Conservation (phyloP, 2,329 filamentous ascomycete species). For the Clathrospora elynae region DNA sequence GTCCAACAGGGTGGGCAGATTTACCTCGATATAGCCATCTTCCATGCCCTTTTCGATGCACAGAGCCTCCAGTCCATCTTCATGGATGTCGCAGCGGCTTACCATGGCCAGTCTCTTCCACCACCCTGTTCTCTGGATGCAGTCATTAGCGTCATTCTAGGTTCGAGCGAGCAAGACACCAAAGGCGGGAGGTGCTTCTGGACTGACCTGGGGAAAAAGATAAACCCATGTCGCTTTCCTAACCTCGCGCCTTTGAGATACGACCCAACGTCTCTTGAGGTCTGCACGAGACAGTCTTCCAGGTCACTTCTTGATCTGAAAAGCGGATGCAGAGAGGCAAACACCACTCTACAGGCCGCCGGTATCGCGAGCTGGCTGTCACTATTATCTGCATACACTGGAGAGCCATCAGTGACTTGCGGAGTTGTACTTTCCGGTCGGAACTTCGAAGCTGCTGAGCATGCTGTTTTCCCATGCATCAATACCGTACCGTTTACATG, state of each 20-base stretch:
- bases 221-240: constrained; percentile 74
- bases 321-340: constrained; percentile 58
- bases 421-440: constrained; percentile 81
- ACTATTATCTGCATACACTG: constrained; percentile 75
- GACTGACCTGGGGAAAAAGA: constrained; percentile 59
- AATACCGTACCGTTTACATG: constrained; percentile 76
- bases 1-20: constrained; percentile 31
- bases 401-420: constrained; percentile 75
- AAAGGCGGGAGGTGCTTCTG: constrained; percentile 62
- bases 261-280: constrained; percentile 41
- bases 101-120: constrained; percentile 37
- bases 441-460: constrained; percentile 62
- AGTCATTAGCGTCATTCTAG: constrained; percentile 54
- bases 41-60: constrained; percentile 88
- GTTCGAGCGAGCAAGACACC: constrained; percentile 38
- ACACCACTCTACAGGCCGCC: constrained; percentile 76
- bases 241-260: constrained; percentile 68
- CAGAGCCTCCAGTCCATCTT: constrained; percentile 71
- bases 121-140: constrained; percentile 47
- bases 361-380: constrained; percentile 80
- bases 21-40: constrained; percentile 61
- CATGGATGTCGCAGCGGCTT: constrained; percentile 58
- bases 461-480: constrained; percentile 76
- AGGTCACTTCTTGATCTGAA: constrained; percentile 58
- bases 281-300: constrained; percentile 47